Base-by-base conservation (phyloP, 2,329 filamentous ascomycete genomes). In the Mariannaea sp. region DNA sequence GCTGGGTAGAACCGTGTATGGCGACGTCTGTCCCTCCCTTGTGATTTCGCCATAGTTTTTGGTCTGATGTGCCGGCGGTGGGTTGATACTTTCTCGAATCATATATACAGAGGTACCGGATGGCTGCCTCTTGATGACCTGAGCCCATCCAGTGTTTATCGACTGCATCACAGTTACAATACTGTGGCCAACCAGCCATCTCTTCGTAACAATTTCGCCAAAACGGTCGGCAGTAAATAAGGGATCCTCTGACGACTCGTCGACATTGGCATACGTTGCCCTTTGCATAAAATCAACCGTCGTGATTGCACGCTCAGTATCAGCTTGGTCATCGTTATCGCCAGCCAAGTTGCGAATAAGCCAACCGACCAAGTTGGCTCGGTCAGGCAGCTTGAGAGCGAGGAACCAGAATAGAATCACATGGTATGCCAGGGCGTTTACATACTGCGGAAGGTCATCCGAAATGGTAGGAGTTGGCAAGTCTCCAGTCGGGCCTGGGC, bases 341-440 rank as follows among this genome's bases (percentile, higher is more conserved):
- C 82, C 87, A 63, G 93, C 92, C 8, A 99, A 80, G 59, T 91
- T 91, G 66, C 88, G 91, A 9, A 89, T 88, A 59, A 99, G 96
- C 90, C 91, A 96, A 22, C 86, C 85, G 45, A 97, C 92, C 60
- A 96, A 87, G 56, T 85, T 90, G 27, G 87, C 84, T 44, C 94
- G 86, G 68, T 97, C 92, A 30, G 87, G 84, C 45, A 96, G 80
- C 66, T 91, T 93, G 63, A 99, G 72, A 1, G 92, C 89, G 62
- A 99, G 80, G 69, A 97, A 99, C 94, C 94, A 99, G 69, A 96
- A 97, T 2, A 92, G 88, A 60, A 99, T 92, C 63, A 96, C 91
- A 69, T 97, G 92, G 69, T 96, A 96, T 7, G 93, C 93, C 46
- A 97, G 77, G 2, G 92, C 89, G 70, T 95, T 94, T 20, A 99